These are phyloP conservation scores for Penicillium brasilianum DNA, from an alignment of 2,329 filamentous ascomycete species.

Conservation along the genomic window DNA sequence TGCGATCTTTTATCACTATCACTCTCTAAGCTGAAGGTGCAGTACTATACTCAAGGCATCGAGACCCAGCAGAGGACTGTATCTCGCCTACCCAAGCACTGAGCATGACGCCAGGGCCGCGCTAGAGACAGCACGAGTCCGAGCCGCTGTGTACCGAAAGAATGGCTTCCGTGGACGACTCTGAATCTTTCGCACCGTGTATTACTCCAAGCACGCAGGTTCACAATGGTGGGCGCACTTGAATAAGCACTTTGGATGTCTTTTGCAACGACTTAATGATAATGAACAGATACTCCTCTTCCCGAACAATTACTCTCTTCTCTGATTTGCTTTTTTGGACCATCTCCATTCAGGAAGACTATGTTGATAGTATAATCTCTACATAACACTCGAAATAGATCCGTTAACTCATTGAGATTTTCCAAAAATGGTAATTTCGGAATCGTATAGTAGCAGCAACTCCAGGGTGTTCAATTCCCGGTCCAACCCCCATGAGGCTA, in stretches of 20 bases:
- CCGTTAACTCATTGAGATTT: neutral
- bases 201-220: neutral
- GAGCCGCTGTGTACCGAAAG: neutral
- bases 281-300: constrained; percentile 19
- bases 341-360: neutral
- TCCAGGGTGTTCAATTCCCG: neutral
- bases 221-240: neutral
- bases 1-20: neutral
- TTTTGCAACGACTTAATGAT: constrained; percentile 26
- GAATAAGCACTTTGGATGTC: neutral
- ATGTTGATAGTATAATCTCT: constrained; percentile 8
- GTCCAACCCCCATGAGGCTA: neutral
- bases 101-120: neutral
- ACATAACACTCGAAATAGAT: constrained; percentile 9
- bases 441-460: constrained; percentile 6
- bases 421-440: neutral
- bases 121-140: neutral
- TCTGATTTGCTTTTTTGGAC: neutral
- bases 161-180: neutral
- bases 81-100: neutral
- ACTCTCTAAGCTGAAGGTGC: neutral
- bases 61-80: neutral
- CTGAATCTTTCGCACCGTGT: neutral
- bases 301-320: constrained; percentile 6
- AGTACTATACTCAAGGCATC: neutral